Evolutionary conservation across 2,329 filamentous ascomycete genomes (phyloP).

Genomic region (Didymellaceae sp.): DNA sequence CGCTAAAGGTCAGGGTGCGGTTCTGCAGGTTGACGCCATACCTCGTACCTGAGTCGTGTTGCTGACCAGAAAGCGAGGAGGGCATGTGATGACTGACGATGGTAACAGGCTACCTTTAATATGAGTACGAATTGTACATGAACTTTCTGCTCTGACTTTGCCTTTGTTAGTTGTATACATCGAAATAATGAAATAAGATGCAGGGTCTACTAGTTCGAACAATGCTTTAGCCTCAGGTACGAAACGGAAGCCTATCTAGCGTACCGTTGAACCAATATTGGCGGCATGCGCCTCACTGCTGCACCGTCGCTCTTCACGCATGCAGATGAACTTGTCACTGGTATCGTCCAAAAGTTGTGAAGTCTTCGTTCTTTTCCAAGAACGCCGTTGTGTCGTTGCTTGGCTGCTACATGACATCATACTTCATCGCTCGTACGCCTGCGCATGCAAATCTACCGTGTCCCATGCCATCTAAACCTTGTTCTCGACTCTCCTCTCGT

Average conservation of each 20-base stretch:
- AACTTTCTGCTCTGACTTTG: too few species aligned
- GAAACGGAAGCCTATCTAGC: constrained; percentile 17
- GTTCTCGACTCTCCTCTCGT: constrained; percentile 51
- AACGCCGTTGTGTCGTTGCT: background rate
- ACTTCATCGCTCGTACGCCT: constrained; percentile 7
- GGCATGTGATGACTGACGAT: background rate
- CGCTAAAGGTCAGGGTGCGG: constrained; percentile 16
- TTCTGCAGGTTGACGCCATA: constrained; percentile 25
- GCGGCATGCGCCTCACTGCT: background rate
- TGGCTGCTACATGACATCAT: constrained; percentile 4
- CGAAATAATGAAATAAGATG: too few species aligned
- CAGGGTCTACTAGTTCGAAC: constrained; percentile 5
- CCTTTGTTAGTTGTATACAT: too few species aligned
- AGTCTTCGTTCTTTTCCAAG: background rate
- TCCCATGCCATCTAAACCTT: constrained; percentile 20
- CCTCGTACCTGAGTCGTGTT: constrained; percentile 4
- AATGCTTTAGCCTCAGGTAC: constrained; percentile 4
- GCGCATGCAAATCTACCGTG: constrained; percentile 1
- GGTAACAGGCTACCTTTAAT: background rate
- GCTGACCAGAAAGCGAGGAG: background rate
- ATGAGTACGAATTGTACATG: too few species aligned
- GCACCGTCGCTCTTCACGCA: background rate
- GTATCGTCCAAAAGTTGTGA: too few species aligned
- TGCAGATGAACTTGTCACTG: too few species aligned
- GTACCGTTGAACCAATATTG: background rate